phyloP scores from a whole-genome alignment of 345 rosid species.

The Durio zibethinus region DNA sequence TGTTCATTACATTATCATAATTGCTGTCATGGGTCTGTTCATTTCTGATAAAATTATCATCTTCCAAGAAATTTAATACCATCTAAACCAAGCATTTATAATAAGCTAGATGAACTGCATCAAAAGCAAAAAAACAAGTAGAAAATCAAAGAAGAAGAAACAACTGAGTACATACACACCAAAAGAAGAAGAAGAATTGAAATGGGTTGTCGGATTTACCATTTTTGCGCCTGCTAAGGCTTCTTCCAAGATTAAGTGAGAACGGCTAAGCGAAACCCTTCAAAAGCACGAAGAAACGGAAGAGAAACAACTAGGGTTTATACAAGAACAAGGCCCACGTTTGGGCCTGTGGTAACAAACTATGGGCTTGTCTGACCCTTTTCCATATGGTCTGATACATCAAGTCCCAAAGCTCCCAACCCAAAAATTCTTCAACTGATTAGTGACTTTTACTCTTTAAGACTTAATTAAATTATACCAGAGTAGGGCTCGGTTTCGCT shows the following conservation, averaged over 20 bases:
- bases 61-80: neutral
- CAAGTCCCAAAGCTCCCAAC: no score
- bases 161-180: neutral
- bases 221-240: neutral
- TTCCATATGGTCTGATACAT: neutral
- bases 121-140: neutral
- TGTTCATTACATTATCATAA: neutral
- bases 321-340: neutral
- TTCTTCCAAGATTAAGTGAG: neutral
- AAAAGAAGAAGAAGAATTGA: neutral
- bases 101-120: neutral
- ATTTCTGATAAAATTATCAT: neutral
- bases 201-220: neutral
- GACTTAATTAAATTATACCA: no score
- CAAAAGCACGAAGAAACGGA: neutral
- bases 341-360: neutral
- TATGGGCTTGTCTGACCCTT: neutral
- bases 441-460: no score
- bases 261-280: neutral
- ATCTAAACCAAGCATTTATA: neutral
- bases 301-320: neutral
- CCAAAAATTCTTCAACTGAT: no score
- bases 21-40: neutral
- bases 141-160: neutral
- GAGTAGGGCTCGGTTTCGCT: no score